Evolutionary conservation across 352 stramenopile genomes (phyloP).

Genomic region (Globisporangium paddicum): DNA sequence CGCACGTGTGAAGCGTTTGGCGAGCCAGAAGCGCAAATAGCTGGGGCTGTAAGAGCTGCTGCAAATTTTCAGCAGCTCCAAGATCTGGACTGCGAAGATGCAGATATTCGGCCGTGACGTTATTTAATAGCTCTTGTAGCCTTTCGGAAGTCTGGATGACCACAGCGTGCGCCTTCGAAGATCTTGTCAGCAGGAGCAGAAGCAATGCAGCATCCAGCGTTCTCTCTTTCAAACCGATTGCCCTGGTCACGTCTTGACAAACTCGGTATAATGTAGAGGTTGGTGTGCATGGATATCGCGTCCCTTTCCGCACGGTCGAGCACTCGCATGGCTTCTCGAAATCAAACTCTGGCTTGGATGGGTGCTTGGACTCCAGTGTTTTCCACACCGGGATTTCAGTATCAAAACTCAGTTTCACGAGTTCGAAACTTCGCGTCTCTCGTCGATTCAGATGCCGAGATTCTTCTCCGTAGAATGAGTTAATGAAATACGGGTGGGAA

Average conservation of each 20-base stretch:
- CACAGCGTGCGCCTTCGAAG: constrained; percentile 16
- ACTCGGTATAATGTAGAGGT: constrained; percentile 23
- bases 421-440: constrained; percentile 56
- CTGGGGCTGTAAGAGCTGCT: constrained; percentile 37
- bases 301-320: constrained; percentile 32
- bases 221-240: constrained; percentile 44
- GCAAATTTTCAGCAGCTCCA: constrained; percentile 33
- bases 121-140: constrained; percentile 19
- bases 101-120: constrained; percentile 28
- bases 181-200: constrained; percentile 26
- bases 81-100: constrained; percentile 33
- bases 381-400: constrained; percentile 63
- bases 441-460: constrained; percentile 36
- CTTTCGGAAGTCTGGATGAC: constrained; percentile 16
- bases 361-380: constrained; percentile 26
- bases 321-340: constrained; percentile 24
- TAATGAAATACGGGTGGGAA: constrained; percentile 72
- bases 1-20: constrained; percentile 34
- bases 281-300: constrained; percentile 23
- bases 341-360: constrained; percentile 10
- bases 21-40: constrained; percentile 29
- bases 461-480: constrained; percentile 63
- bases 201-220: constrained; percentile 39
- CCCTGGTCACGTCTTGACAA: constrained; percentile 24
- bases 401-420: constrained; percentile 66